A percentile compares a stretch with the other conserved stretches of the same genome.
Conservation (phyloP, 2,329 filamentous ascomycete species). For the Ophiobolus disseminans region DNA sequence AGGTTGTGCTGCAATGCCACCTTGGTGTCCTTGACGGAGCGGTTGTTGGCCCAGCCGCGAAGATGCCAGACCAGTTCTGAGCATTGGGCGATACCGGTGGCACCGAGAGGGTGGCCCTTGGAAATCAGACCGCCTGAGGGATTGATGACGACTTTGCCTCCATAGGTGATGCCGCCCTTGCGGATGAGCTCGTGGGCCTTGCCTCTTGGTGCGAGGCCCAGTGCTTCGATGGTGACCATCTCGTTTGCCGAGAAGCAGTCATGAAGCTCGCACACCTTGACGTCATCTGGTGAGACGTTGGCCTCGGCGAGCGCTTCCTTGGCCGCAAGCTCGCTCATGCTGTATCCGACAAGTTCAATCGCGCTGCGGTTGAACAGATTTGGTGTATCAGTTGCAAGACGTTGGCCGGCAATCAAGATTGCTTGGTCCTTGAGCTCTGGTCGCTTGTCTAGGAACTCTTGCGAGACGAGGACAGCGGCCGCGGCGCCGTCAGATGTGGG, state of each 20-base stretch:
- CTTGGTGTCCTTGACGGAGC: slow-evolving; percentile 70
- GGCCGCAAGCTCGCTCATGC: slow-evolving; percentile 79
- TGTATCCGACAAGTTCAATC: slow-evolving; percentile 89
- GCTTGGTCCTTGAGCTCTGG: slow-evolving; percentile 84
- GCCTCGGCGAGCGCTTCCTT: slow-evolving; percentile 76
- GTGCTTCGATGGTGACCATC: slow-evolving; percentile 86
- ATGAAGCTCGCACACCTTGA: slow-evolving; percentile 89
- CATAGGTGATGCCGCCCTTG: slow-evolving; percentile 88
- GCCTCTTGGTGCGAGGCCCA: slow-evolving; percentile 77
- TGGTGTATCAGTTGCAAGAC: slow-evolving; percentile 82
- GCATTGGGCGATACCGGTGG: slow-evolving; percentile 93
- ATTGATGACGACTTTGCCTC: slow-evolving; percentile 82
- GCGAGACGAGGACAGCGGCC: slow-evolving; percentile 86
- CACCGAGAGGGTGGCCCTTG: slow-evolving; percentile 93
- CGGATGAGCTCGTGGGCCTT: slow-evolving; percentile 93
- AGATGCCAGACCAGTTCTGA: slow-evolving; percentile 96
- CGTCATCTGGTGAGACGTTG: slow-evolving; percentile 67
- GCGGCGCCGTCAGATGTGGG: slow-evolving; percentile 93
- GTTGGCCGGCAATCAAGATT: slow-evolving; percentile 87
- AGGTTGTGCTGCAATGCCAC: slow-evolving; percentile 90
- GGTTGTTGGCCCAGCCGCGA: slow-evolving; percentile 94
- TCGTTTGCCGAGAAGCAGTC: slow-evolving; percentile 98
- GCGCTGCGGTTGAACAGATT: slow-evolving; percentile 78
- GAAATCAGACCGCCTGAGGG: slow-evolving; percentile 93
- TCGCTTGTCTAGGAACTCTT: slow-evolving; percentile 83